phyloP scores from a whole-genome alignment of 2,329 filamentous ascomycete genomes.

The Pyrenophora teres region DNA sequence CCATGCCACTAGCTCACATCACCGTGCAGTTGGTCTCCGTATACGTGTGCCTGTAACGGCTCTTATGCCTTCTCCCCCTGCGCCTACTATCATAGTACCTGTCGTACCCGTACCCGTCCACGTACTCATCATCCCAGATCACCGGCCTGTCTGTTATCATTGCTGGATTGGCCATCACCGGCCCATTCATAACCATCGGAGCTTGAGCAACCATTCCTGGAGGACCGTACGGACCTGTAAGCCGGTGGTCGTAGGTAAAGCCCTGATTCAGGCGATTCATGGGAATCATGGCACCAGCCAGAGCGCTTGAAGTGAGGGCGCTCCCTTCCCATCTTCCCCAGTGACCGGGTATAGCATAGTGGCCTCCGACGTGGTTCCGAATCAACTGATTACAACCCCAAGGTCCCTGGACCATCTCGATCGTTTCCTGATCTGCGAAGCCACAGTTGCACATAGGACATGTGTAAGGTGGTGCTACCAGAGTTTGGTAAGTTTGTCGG shows the following conservation, averaged over 20 bases:
- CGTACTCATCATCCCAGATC: not conserved
- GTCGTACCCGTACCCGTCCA: slow-evolving; percentile 8
- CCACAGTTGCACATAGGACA: slow-evolving; percentile 39
- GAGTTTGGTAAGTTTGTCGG: slow-evolving; percentile 38
- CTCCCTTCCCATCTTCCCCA: slow-evolving; percentile 27
- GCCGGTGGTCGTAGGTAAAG: slow-evolving; percentile 25
- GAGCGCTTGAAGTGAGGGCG: slow-evolving; percentile 16
- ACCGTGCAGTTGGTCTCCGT: slow-evolving; percentile 27
- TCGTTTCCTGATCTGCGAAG: slow-evolving; percentile 34
- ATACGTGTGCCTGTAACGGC: slow-evolving; percentile 27
- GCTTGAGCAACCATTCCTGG: slow-evolving; percentile 6
- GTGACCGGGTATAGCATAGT: slow-evolving; percentile 26
- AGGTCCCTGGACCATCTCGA: slow-evolving; percentile 39
- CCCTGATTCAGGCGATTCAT: slow-evolving; percentile 6
- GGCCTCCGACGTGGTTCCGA: slow-evolving; percentile 36
- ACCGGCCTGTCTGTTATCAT: slow-evolving; percentile 7
- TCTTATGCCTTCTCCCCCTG: slow-evolving; percentile 23
- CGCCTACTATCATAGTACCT: slow-evolving; percentile 10
- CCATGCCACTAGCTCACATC: slow-evolving; percentile 17
- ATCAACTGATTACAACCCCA: slow-evolving; percentile 42
- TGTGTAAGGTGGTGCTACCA: slow-evolving; percentile 32
- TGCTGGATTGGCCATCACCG: not conserved
- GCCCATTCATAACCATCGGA: slow-evolving; percentile 7
- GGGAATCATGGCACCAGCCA: slow-evolving; percentile 21
- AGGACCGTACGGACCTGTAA: slow-evolving; percentile 24